Evolutionary conservation across 441 rosid genomes (phyloP).

Genomic region (Populus trichocarpa): DNA sequence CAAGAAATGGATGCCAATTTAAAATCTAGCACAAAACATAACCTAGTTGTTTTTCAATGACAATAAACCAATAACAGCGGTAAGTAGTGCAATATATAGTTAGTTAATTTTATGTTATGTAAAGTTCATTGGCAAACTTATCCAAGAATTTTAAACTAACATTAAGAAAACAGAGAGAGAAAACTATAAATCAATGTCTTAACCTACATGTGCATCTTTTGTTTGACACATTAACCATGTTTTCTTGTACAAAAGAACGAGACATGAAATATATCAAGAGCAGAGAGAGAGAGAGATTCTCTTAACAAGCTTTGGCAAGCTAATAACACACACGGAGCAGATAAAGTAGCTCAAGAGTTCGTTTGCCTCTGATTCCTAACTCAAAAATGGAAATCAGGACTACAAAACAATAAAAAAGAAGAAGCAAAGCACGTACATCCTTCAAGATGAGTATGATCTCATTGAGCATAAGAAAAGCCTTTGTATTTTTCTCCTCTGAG

Average conservation of each 20-base stretch:
- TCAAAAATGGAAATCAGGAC: background rate
- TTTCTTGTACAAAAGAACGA: background rate
- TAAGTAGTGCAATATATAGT: background rate
- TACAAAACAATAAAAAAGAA: background rate
- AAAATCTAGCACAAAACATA: background rate
- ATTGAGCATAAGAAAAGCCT: constrained; percentile 82
- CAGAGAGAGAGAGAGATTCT: background rate
- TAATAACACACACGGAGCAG: background rate
- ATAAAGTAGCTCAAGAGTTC: background rate
- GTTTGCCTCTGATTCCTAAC: background rate
- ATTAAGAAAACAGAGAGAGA: background rate
- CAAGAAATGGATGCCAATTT: background rate
- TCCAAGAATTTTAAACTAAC: background rate
- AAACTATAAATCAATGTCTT: background rate
- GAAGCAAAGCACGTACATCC: constrained; percentile 57
- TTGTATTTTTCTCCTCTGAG: constrained; percentile 61
- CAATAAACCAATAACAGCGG: background rate
- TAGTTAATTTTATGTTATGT: background rate
- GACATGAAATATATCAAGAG: background rate
- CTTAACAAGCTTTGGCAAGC: background rate
- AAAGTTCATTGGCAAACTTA: background rate
- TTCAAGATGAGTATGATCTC: constrained; percentile 84
- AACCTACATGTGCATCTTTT: background rate
- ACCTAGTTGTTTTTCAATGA: background rate
- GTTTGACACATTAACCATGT: background rate